Base-by-base conservation (phyloP, 2,329 filamentous ascomycete species). In the Fusarium clavum region DNA sequence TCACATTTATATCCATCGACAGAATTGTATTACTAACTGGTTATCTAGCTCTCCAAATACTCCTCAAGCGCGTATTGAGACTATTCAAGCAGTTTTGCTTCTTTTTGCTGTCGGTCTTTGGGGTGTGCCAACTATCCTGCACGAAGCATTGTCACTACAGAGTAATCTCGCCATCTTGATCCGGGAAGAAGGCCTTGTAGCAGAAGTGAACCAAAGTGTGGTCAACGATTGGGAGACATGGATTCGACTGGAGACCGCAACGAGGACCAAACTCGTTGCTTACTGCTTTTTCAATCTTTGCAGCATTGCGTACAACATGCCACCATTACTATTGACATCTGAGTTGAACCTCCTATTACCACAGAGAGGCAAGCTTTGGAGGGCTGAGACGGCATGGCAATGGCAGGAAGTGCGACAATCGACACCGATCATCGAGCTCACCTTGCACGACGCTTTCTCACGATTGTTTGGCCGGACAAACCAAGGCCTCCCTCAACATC, bases 281-380 rank as follows among this genome's bases (percentile, higher is more conserved):
- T 90, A 87, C 73, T 88, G 86, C 71, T 89, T 89, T 75, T 89
- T 89, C 72, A 90, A 90, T 66, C 78, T 90, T 3, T 88, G 87
- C 76, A 89, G 86, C 70, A 87, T 88, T 56, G 86, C 86, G 0
- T 90, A 90, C 73, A 87, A 90, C 68, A 87, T 86, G 75, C 86
- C 86, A 1, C 88, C 87, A 13, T 72, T 87, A 18, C 76, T 89
- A 4, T 78, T 90, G n/a, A 89, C 86, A 4, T 87, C 87, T 0
- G 87, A 90, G 71, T 77, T 90, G n/a, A 84, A 85, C 52, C 79
- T 90, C 2, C 82, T 81, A 43, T 77, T 90, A 1, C 88, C 88
- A 1, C 83, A 85, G 56, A 83, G 86, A 4, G 85, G 86, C 5
- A 84, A 84, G 18, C 78, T 90, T 1, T 90, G 87, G 87, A 82